Evolutionary conservation across 177 flowering plant species (phyloP), one percentile per base, ranked within the genome.

Genomic region (Vitis hybrid): DNA sequence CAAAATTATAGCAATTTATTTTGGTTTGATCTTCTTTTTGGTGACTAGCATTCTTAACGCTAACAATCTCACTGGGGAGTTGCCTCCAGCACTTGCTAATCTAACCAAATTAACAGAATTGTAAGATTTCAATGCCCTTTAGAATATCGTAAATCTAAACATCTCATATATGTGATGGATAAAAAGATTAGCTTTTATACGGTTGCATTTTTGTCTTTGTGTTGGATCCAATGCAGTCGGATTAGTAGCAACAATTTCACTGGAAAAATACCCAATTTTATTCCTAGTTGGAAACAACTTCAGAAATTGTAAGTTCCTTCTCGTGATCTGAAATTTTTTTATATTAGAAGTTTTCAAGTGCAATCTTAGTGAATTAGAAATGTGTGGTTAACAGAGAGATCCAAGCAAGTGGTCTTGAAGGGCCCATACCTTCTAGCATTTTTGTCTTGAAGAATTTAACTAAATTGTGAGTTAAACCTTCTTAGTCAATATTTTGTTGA

Each of bases 391-490:
- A 62, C 67, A 84, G 87, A 74, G 78, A 74, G 53, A 73, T 82
- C 51, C 67, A 70, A 3, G 85, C 79, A 3, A 72, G 79, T 74
- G 85, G 85, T 5, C 16, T 82, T 5, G 57, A 65, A 50, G 83
- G 83, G 52, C 82, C 86, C 1, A 78, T 80, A 67, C 83, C 83
- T 50, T 52, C 77, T 57, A 62, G 59, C 71, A 68, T 80, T 56
- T 72, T 75, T 31, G 9, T 22, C 51, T 63, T 78, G 75, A 26
- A 3, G 11, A 67, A 71, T 55, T 39, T 83, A 53, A 70, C 66
- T 5, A 75, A 76, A 16, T 64, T 83, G 83, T 83, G 68, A 77
- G 85, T 71, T 11, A 0, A 22, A 2, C 14, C 18, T 18, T 45
- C 51, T 33, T 33, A 33, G 39, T 33, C 39, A 33, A 33, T 33